phyloP scores from a whole-genome alignment of 2,329 filamentous ascomycete species.

The Escovopsis sp. region DNA sequence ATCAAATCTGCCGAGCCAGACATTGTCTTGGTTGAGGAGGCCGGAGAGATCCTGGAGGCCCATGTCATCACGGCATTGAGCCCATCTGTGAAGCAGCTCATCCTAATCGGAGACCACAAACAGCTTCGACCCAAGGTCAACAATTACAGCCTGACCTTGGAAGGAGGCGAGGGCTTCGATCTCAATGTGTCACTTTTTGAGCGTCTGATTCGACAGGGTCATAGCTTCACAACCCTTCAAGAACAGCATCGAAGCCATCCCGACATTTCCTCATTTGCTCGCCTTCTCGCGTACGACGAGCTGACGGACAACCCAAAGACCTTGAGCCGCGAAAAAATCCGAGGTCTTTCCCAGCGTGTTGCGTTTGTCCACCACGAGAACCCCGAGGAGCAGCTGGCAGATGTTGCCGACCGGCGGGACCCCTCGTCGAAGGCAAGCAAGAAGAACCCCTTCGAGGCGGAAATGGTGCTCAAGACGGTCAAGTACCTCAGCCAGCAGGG shows the following conservation, averaged over 20 bases:
- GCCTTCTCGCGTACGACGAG: conserved; percentile 45
- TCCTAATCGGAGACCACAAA: conserved; percentile 60
- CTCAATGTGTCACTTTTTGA: conserved; percentile 58
- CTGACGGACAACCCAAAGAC: conserved; percentile 42
- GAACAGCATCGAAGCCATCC: conserved; percentile 57
- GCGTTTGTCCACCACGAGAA: conserved; percentile 52
- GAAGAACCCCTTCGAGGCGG: conserved; percentile 46
- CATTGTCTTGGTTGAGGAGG: conserved; percentile 55
- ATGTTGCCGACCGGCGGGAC: conserved; percentile 35
- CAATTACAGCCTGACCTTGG: conserved; percentile 44
- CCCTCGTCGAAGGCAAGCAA: conserved; percentile 36
- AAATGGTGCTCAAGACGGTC: conserved; percentile 51
- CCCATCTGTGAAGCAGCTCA: conserved; percentile 41
- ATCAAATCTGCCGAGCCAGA: conserved; percentile 41
- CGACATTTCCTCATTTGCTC: conserved; percentile 46
- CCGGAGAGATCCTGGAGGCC: conserved; percentile 56
- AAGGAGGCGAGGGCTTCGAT: conserved; percentile 50
- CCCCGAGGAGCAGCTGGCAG: conserved; percentile 31
- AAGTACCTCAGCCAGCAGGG: conserved; percentile 58
- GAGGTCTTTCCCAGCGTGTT: conserved; percentile 44
- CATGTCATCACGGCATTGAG: conserved; percentile 46
- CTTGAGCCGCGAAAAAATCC: conserved; percentile 26
- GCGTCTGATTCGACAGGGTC: conserved; percentile 42
- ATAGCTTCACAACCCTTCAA: conserved; percentile 36
- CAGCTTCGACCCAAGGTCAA: conserved; percentile 56